Conservation (phyloP, 164 flowering plant species). For the Magnolia officinalis region DNA sequence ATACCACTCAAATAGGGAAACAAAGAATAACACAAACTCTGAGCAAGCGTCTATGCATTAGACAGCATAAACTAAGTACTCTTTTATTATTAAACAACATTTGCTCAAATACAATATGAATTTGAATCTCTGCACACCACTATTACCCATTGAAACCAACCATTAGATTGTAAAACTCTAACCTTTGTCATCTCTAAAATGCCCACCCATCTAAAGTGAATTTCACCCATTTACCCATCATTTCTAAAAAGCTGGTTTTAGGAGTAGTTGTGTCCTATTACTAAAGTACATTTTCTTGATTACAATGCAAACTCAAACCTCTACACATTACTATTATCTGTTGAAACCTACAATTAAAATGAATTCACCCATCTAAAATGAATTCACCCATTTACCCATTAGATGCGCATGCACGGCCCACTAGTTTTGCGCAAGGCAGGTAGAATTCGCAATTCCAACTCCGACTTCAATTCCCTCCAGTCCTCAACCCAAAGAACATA, state of each 20-base stretch:
- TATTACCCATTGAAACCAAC: neutral
- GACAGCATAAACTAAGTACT: no score
- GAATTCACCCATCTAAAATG: neutral
- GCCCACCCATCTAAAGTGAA: neutral
- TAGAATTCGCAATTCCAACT: conserved; percentile 13
- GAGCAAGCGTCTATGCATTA: no score
- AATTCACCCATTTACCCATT: neutral
- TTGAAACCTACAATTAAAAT: neutral
- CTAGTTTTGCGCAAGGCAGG: conserved; percentile 17
- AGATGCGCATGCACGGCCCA: neutral
- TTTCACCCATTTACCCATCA: neutral
- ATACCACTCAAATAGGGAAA: no score
- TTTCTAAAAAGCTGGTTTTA: no score
- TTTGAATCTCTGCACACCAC: neutral
- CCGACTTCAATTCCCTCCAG: conserved; percentile 30
- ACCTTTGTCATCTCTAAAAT: neutral
- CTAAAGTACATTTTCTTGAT: neutral
- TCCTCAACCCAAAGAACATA: conserved; percentile 48
- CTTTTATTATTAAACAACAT: neutral
- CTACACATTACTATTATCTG: neutral
- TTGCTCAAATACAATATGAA: neutral
- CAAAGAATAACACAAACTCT: no score
- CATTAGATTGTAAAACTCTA: neutral
- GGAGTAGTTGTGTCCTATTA: no score
- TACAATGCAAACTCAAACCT: neutral